Conservation (phyloP, 805 yeast genomes). For the Yamadazyma philogaea region DNA sequence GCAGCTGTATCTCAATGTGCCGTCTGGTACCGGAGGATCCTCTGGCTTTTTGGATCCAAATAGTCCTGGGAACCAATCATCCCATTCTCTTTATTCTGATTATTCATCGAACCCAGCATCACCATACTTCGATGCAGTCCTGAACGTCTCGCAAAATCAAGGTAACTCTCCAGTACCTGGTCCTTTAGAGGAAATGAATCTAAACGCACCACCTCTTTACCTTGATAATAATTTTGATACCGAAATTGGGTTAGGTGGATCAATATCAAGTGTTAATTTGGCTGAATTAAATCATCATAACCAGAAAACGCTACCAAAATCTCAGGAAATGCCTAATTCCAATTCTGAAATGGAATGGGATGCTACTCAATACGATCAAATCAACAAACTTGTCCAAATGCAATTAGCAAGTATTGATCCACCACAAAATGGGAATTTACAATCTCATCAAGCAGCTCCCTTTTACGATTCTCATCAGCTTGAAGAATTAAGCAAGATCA, state of each 20-base stretch:
- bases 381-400: conserved; percentile 6
- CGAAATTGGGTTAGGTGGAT: conserved; percentile 39
- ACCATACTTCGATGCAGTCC: conserved; percentile 36
- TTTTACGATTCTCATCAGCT: conserved; percentile 15
- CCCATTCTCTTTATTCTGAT: conserved; percentile 32
- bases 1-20: conserved; percentile 5
- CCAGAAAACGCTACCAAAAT: not conserved
- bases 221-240: conserved; percentile 23
- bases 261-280: conserved; percentile 36
- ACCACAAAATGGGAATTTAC: not conserved
- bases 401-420: conserved; percentile 6
- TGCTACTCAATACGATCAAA: conserved; percentile 7
- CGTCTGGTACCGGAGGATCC: not conserved
- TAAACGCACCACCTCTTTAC: conserved; percentile 2
- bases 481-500: conserved; percentile 14
- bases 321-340: not conserved
- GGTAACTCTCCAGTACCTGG: conserved; percentile 5
- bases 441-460: not conserved
- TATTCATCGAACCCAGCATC: conserved; percentile 35
- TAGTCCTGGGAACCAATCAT: conserved; percentile 15
- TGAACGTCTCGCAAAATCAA: conserved; percentile 14
- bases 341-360: conserved; percentile 6
- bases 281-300: conserved; percentile 9
- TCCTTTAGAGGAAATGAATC: conserved; percentile 12
- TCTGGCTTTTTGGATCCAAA: conserved; percentile 11